Evolutionary conservation across 2,329 filamentous ascomycete genomes (phyloP).

Genomic region (Ophiostoma montium): DNA sequence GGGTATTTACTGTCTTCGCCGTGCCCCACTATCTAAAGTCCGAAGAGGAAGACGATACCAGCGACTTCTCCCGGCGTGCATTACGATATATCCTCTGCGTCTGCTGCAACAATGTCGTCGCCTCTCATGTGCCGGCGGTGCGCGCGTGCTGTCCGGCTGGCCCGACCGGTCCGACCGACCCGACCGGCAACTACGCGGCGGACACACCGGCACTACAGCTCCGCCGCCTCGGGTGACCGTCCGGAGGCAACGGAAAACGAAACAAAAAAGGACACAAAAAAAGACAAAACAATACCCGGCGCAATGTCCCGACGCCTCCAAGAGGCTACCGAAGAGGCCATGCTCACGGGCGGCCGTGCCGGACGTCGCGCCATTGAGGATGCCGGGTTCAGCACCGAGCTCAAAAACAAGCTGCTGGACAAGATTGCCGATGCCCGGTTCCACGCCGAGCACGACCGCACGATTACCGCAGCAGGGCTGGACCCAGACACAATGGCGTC

Average conservation of each 20-base stretch:
- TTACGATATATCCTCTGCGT: too few relatives aligned
- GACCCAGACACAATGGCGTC: conserved; percentile 5
- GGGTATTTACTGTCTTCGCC: background rate
- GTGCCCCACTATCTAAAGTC: too few relatives aligned
- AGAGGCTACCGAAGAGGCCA: conserved; percentile 48
- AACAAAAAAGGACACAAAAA: too few relatives aligned
- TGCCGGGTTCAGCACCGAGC: conserved; percentile 48
- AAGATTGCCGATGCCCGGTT: conserved; percentile 44
- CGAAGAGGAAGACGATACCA: too few relatives aligned
- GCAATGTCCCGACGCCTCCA: conserved; percentile 43
- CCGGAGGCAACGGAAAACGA: background rate
- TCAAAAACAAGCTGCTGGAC: conserved; percentile 42
- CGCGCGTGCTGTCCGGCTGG: background rate
- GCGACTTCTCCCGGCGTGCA: too few relatives aligned
- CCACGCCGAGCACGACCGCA: conserved; percentile 31
- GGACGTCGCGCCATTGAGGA: conserved; percentile 47
- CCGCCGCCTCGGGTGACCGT: too few relatives aligned
- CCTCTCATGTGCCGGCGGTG: conserved; percentile 4
- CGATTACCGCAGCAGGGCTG: conserved; percentile 32
- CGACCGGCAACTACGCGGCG: background rate
- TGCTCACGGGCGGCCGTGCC: conserved; percentile 43
- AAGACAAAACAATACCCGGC: conserved; percentile 16
- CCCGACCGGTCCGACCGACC: background rate
- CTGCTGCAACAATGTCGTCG: background rate
- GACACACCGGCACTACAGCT: background rate